These are phyloP conservation scores for Cynara cardunculus DNA, from an alignment of 129 eudicot species.

Conservation along the genomic window DNA sequence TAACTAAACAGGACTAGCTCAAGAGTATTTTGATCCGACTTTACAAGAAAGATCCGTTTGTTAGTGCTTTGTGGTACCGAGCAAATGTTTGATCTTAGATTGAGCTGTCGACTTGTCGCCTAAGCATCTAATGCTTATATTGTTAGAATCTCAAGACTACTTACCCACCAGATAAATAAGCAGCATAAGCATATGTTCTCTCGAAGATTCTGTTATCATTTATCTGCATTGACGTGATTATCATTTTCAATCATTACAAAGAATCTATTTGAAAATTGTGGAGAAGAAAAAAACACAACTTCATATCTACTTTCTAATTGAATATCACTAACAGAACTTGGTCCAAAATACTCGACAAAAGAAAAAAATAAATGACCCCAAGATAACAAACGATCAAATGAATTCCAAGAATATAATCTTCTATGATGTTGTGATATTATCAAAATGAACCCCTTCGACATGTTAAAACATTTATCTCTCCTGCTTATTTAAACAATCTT, in stretches of 20 bases:
- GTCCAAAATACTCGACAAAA: not conserved
- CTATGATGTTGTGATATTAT: not conserved
- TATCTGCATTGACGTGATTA: not conserved
- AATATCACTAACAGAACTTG: not conserved
- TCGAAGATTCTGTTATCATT: not conserved
- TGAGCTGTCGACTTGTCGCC: not conserved
- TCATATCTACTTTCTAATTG: not conserved
- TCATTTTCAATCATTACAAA: not conserved
- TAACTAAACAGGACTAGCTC: not conserved
- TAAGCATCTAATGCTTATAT: not conserved
- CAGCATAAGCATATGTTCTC: not conserved
- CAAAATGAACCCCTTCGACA: not conserved
- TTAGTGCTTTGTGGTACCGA: conserved; percentile 2
- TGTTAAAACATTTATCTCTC: not conserved
- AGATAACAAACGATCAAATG: not conserved
- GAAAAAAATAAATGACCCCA: not conserved
- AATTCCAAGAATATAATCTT: not conserved
- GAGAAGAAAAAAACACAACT: not conserved
- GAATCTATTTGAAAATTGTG: not conserved
- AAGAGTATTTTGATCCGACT: not conserved
- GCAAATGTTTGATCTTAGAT: not conserved
- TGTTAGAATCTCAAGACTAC: not conserved
- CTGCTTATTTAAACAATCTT: not conserved
- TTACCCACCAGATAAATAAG: not conserved
- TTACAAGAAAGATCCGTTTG: not conserved